phyloP scores from a whole-genome alignment of 371 early-diverging fungal species.

The Mucor saturninus region DNA sequence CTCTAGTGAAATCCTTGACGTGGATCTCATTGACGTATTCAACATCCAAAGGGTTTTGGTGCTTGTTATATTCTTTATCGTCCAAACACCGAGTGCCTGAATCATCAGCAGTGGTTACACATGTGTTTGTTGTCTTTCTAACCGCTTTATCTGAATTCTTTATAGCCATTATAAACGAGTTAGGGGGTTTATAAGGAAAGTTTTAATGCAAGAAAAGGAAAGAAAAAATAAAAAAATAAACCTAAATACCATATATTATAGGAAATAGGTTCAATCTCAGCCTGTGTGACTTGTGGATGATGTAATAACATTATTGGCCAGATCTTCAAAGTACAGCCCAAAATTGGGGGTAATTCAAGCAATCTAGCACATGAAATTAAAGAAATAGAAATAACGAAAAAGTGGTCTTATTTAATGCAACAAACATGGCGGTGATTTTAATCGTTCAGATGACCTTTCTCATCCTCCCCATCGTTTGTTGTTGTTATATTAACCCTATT shows the following conservation, averaged over 20 bases:
- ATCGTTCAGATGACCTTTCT: too few relatives aligned
- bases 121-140: slow-evolving; percentile 30
- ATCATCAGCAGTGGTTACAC: slow-evolving; percentile 22
- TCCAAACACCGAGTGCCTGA: slow-evolving; percentile 17
- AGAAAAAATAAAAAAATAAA: not conserved
- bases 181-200: too few relatives aligned
- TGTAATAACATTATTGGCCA: not conserved
- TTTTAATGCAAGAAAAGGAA: not conserved
- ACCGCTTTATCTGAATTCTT: slow-evolving; percentile 29
- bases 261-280: not conserved
- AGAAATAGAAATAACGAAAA: not conserved
- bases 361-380: not conserved
- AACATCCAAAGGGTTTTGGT: slow-evolving; percentile 21
- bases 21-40: slow-evolving; percentile 58
- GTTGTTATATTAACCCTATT: too few relatives aligned
- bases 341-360: not conserved
- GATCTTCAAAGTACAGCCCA: not conserved
- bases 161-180: not conserved
- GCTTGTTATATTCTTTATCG: not conserved
- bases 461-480: too few relatives aligned
- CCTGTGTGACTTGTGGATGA: not conserved
- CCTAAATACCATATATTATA: not conserved
- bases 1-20: slow-evolving; percentile 54
- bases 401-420: not conserved
- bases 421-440: not conserved